phyloP scores from a whole-genome alignment of 1,284 basidiomycete species.

The Cryptococcus sp. region DNA sequence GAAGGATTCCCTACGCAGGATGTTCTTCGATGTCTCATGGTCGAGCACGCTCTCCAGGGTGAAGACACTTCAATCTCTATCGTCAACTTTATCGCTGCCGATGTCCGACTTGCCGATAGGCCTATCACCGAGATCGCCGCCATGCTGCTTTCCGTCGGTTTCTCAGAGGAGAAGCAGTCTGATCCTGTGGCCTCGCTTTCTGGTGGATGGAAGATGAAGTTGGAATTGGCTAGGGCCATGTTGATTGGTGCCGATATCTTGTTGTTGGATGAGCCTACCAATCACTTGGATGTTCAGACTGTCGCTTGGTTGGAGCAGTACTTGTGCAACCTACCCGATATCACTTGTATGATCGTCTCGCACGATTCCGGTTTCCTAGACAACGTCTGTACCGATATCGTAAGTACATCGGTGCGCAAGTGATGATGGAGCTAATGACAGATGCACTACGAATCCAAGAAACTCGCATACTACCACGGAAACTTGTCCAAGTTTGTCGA shows the following conservation, averaged over 20 bases:
- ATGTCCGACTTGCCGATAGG: constrained; percentile 54
- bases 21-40: constrained; percentile 85
- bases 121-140: constrained; percentile 66
- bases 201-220: constrained; percentile 98
- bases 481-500: constrained; percentile 90
- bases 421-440: constrained; percentile 29
- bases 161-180: constrained; percentile 78
- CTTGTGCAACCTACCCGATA: constrained; percentile 69
- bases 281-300: constrained; percentile 77
- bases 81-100: constrained; percentile 78
- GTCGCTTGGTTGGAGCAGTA: constrained; percentile 94
- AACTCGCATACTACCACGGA: constrained; percentile 93
- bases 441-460: constrained; percentile 95
- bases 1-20: constrained; percentile 93
- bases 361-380: constrained; percentile 98
- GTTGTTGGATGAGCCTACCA: constrained; percentile 56
- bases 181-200: constrained; percentile 86
- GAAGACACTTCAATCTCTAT: constrained; percentile 78
- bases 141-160: constrained; percentile 82
- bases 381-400: constrained; percentile 94
- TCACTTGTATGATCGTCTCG: constrained; percentile 93
- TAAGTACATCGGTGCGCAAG: constrained; percentile 46
- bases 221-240: constrained; percentile 90
- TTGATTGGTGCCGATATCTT: constrained; percentile 92
- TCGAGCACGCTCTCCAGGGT: constrained; percentile 91